These are phyloP conservation scores for Byssoonygena ceratinophila DNA, from an alignment of 2,329 filamentous ascomycete species.

Conservation along the genomic window DNA sequence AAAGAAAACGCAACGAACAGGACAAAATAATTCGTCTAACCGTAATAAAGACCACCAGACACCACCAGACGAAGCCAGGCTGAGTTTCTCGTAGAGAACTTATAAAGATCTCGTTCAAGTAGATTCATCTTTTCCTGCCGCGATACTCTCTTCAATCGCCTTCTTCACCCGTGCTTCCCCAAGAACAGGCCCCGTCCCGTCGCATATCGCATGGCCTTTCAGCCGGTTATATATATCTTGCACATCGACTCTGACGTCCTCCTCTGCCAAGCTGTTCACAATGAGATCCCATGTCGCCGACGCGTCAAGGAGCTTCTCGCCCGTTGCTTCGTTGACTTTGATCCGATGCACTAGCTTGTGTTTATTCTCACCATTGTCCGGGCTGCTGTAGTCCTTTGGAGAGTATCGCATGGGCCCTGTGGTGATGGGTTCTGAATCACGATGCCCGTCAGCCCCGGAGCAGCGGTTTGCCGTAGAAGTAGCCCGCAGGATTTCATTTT, in stretches of 20 bases:
- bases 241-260: constrained; percentile 68
- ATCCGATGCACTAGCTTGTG: constrained; percentile 53
- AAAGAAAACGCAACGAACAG: background rate
- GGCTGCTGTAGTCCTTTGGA: constrained; percentile 58
- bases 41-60: no score
- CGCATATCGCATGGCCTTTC: constrained; percentile 64
- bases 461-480: constrained; percentile 47
- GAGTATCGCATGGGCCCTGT: constrained; percentile 61
- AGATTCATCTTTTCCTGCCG: constrained; percentile 67
- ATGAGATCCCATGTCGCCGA: constrained; percentile 85
- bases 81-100: background rate
- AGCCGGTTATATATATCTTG: constrained; percentile 68
- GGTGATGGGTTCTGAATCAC: constrained; percentile 35
- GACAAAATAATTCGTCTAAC: background rate
- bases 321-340: constrained; percentile 50
- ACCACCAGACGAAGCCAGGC: background rate
- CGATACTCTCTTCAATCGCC: constrained; percentile 69
- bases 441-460: constrained; percentile 15
- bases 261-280: constrained; percentile 65
- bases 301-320: constrained; percentile 60
- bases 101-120: constrained; percentile 27
- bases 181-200: constrained; percentile 82
- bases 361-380: constrained; percentile 15
- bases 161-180: constrained; percentile 61
- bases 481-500: constrained; percentile 85